Evolutionary conservation across 371 early-diverging fungal genomes (phyloP), one percentile per base, ranked within the genome.

Genomic region (Mucor circinelloides): DNA sequence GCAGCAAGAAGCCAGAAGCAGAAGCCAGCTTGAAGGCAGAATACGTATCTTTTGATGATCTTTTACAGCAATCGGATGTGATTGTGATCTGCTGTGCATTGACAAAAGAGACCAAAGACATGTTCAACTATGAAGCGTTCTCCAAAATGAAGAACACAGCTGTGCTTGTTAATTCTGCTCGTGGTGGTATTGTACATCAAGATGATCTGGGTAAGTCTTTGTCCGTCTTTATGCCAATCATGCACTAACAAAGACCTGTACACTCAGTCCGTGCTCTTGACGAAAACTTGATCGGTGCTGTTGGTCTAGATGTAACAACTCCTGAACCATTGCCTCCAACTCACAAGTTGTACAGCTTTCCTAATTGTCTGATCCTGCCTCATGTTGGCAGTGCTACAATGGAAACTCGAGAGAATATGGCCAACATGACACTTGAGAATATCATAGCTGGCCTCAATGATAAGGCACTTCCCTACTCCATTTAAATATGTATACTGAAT

Each of bases 361-460:
- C 84, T 13, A 89, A 88, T 32, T 91, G 92, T 62, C 71, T 90
- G 4, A 84, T 94, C 6, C 71, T 95, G 31, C 93, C 93, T 46
- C 93, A 93, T 70, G 83, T 93, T 27, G 82, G 82, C 21, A 92
- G 91, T 64, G 95, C 93, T 9, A 93, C 94, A 0, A 72, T 89
- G 31, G 94, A 95, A 71, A 90, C 96, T 0, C 76, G 95, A 44
- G 91, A 91, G 38, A 85, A 85, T 15, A 96, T 96, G 96, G 90
- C 86, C 6, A 64, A 66, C 17, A 78, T 78, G 67, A 68, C 76
- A 21, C 48, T 81, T 1, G 73, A 78, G 23, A 81, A 81, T 27
- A 67, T 76, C 2, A 44, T 78, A 34, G 68, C 71, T 31, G 78
- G 67, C 8, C 30, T 81, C 0, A 30, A 73, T 25, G 52, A 66